A percentile compares a stretch with the other conserved stretches of the same genome.
Evolutionary conservation across 352 stramenopile species (phyloP).

Genomic region (Phytophthora citricola): DNA sequence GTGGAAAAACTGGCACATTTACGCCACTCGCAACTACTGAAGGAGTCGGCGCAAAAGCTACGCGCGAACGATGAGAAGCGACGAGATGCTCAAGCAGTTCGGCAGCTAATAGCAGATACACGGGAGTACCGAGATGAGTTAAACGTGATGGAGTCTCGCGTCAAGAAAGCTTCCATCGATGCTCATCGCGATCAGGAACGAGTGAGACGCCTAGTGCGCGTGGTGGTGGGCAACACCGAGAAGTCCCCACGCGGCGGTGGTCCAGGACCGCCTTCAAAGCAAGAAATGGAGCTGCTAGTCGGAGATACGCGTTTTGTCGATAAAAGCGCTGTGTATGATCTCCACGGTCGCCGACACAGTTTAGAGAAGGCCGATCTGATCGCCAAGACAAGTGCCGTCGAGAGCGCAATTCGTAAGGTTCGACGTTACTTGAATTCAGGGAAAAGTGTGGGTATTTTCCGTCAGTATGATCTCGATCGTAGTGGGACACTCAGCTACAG

Average conservation of each 20-base stretch:
- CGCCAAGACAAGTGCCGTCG: conserved; percentile 39
- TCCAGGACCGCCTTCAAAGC: conserved; percentile 51
- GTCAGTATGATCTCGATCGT: conserved; percentile 51
- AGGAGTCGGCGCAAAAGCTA: conserved; percentile 23
- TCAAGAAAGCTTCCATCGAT: conserved; percentile 52
- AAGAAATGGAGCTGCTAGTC: conserved; percentile 43
- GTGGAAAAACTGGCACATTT: conserved; percentile 48
- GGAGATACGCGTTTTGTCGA: neutral
- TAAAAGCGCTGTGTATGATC: conserved; percentile 62
- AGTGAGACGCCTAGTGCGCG: conserved; percentile 39
- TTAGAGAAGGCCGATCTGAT: conserved; percentile 37
- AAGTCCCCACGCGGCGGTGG: conserved; percentile 41
- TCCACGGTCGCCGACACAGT: conserved; percentile 59
- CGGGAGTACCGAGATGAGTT: conserved; percentile 65
- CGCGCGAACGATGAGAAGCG: conserved; percentile 37
- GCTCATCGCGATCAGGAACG: conserved; percentile 53
- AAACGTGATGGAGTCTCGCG: conserved; percentile 42
- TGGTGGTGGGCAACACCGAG: conserved; percentile 40
- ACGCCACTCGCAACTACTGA: conserved; percentile 47
- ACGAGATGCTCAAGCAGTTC: conserved; percentile 51
- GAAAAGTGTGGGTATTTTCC: conserved; percentile 48
- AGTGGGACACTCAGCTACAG: conserved; percentile 54
- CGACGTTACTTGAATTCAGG: conserved; percentile 38
- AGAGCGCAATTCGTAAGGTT: conserved; percentile 64
- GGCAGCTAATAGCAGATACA: conserved; percentile 56